These are phyloP conservation scores for Suzukiozyma palmioleophila DNA, from an alignment of 1,139 yeast species.

Conservation along the genomic window DNA sequence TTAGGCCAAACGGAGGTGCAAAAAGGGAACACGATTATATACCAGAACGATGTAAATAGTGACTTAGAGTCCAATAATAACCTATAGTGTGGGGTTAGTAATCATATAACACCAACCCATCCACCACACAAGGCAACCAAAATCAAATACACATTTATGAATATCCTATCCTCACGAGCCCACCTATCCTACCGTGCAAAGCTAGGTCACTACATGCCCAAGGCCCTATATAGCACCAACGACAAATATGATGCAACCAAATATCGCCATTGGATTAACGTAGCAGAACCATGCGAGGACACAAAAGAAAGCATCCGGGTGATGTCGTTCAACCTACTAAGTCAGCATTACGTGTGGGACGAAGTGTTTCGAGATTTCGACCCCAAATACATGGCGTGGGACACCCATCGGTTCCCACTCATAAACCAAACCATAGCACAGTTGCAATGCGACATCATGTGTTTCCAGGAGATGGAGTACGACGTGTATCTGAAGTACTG, in stretches of 20 bases:
- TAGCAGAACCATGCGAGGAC: slow-evolving; percentile 7
- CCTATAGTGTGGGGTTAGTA: no score
- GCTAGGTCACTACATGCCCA: background rate
- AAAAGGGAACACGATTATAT: no score
- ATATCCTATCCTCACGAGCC: no score
- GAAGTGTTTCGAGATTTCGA: slow-evolving; percentile 49
- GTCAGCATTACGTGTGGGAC: slow-evolving; percentile 57
- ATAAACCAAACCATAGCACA: slow-evolving; percentile 35
- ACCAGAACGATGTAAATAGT: no score
- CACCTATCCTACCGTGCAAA: background rate
- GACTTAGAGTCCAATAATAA: no score
- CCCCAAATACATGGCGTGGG: slow-evolving; percentile 42
- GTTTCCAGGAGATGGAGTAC: slow-evolving; percentile 57
- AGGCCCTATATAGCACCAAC: slow-evolving; percentile 2
- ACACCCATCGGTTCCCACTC: slow-evolving; percentile 38
- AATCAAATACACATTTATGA: no score
- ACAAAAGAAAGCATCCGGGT: slow-evolving; percentile 21
- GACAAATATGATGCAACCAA: slow-evolving; percentile 19
- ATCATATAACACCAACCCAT: no score
- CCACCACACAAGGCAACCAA: no score
- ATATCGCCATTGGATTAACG: slow-evolving; percentile 18
- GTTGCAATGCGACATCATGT: slow-evolving; percentile 51
- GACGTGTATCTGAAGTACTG: slow-evolving; percentile 42
- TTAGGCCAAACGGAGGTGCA: no score
- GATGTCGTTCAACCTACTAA: slow-evolving; percentile 49